A percentile compares a stretch with the other conserved stretches of the same genome.
These are phyloP conservation scores for Simplicillium sp. DNA, from an alignment of 2,329 filamentous ascomycete genomes.

Conservation along the genomic window DNA sequence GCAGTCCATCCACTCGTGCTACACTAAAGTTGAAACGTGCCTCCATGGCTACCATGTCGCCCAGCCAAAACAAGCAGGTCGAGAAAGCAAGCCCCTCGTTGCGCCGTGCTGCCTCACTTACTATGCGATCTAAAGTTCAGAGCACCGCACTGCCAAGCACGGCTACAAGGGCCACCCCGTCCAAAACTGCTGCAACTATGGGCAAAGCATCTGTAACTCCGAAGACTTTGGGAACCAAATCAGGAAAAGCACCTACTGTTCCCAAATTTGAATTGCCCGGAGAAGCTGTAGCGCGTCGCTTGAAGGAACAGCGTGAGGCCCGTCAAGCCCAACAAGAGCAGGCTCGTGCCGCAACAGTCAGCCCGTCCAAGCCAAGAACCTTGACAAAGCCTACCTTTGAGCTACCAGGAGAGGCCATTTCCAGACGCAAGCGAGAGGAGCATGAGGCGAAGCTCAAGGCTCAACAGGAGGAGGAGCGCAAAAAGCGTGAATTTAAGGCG, in stretches of 20 bases:
- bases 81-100: conserved; percentile 25
- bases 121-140: conserved; percentile 14
- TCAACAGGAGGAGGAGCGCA: conserved; percentile 51
- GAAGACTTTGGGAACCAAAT: conserved; percentile 24
- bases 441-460: conserved; percentile 43
- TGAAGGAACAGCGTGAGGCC: conserved; percentile 50
- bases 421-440: conserved; percentile 44
- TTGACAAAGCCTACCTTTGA: conserved; percentile 49
- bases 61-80: conserved; percentile 31
- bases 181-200: no score
- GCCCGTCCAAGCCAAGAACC: conserved; percentile 35
- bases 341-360: conserved; percentile 21
- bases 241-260: conserved; percentile 43
- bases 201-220: not conserved
- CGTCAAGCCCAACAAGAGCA: conserved; percentile 30
- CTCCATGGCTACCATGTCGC: conserved; percentile 22
- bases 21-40: conserved; percentile 14
- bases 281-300: conserved; percentile 46
- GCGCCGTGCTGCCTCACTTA: conserved; percentile 32
- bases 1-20: conserved; percentile 8
- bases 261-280: conserved; percentile 54
- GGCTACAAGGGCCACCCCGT: no score
- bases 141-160: no score
- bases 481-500: conserved; percentile 55
- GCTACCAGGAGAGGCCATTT: conserved; percentile 53